phyloP scores from a whole-genome alignment of 345 rosid genomes.

The Acer saccharum region DNA sequence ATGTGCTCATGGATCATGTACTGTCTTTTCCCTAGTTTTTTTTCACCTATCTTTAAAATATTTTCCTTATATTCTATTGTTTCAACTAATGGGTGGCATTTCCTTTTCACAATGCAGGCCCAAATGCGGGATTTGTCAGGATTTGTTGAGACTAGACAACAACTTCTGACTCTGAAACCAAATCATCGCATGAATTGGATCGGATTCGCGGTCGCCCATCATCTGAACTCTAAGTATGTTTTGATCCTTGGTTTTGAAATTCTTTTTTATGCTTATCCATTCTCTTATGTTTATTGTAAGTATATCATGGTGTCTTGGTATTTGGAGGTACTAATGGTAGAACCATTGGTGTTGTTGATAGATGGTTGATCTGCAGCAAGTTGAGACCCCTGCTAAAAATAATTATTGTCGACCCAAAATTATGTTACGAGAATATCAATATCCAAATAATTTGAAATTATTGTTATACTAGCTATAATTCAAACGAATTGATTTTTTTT shows the following conservation, averaged over 20 bases:
- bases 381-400: not conserved
- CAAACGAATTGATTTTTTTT: not conserved
- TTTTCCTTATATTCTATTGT: not conserved
- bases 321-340: not conserved
- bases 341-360: slow-evolving; percentile 3
- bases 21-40: not conserved
- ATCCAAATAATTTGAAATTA: not conserved
- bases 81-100: not conserved
- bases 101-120: slow-evolving; percentile 57
- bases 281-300: not conserved
- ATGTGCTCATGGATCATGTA: not conserved
- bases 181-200: slow-evolving; percentile 99
- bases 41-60: not conserved
- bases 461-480: not conserved
- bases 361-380: slow-evolving; percentile 9
- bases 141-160: slow-evolving; percentile 97
- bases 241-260: slow-evolving; percentile 20
- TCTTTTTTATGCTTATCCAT: not conserved
- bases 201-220: slow-evolving; percentile 98
- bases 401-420: not conserved
- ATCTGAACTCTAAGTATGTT: slow-evolving; percentile 80
- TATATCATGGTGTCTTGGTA: not conserved
- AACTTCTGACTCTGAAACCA: slow-evolving; percentile 89
- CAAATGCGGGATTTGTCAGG: slow-evolving; percentile 99
- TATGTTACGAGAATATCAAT: not conserved